Evolutionary conservation across 1,284 basidiomycete genomes (phyloP).

Genomic region (Cryptococcus deneoformans): DNA sequence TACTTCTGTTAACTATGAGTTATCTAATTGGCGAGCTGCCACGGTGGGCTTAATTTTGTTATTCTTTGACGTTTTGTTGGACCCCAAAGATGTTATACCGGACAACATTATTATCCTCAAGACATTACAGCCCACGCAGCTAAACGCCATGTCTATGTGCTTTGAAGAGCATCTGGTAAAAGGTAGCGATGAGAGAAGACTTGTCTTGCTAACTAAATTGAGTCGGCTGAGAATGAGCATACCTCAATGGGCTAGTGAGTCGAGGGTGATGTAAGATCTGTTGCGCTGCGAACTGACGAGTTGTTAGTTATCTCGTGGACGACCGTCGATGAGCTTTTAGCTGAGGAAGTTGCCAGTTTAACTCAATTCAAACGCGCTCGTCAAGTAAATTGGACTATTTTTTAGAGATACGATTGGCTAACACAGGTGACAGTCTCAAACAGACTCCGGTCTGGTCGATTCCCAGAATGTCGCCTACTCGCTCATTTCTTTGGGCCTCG

Average conservation of each 20-base stretch:
- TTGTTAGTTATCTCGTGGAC: slow-evolving; percentile 35
- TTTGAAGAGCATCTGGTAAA: slow-evolving; percentile 36
- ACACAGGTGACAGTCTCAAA: slow-evolving; percentile 15
- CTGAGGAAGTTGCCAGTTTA: slow-evolving; percentile 26
- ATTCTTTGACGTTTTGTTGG: slow-evolving; percentile 26
- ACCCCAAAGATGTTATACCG: slow-evolving; percentile 19
- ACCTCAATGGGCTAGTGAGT: slow-evolving; percentile 36
- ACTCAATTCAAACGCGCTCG: slow-evolving; percentile 20
- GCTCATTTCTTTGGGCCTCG: slow-evolving; percentile 29
- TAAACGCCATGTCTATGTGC: slow-evolving; percentile 29
- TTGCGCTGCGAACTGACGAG: background rate
- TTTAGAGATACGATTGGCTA: no score
- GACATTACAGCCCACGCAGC: slow-evolving; percentile 26
- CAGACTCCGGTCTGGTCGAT: slow-evolving; percentile 25
- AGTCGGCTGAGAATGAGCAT: slow-evolving; percentile 16
- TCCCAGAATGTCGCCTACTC: slow-evolving; percentile 27
- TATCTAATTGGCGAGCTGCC: slow-evolving; percentile 21
- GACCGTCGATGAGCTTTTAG: slow-evolving; percentile 30
- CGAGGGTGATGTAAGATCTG: background rate
- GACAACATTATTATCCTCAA: slow-evolving; percentile 28
- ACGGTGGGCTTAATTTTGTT: slow-evolving; percentile 28
- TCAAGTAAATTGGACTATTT: slow-evolving; percentile 6
- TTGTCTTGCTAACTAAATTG: slow-evolving; percentile 23
- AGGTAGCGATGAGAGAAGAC: slow-evolving; percentile 36
- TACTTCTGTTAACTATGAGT: slow-evolving; percentile 18